phyloP scores from a whole-genome alignment of 2,329 filamentous ascomycete genomes.

The Exophiala sp. region DNA sequence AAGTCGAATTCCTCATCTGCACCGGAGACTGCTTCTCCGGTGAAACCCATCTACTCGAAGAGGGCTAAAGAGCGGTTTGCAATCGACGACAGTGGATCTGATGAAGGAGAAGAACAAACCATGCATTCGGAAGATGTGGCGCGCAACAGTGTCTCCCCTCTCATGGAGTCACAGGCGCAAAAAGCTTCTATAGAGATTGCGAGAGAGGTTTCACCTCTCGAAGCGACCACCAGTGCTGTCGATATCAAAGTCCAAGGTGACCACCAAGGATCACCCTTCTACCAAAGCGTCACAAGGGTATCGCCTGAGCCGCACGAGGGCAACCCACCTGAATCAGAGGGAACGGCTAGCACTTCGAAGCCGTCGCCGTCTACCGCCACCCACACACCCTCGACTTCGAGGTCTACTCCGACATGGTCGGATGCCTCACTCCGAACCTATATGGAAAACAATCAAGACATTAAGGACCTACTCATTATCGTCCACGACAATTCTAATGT shows the following conservation, averaged over 20 bases:
- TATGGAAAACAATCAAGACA: conserved; percentile 83
- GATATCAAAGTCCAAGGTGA: conserved; percentile 70
- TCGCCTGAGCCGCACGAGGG: conserved; percentile 29
- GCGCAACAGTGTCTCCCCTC: conserved; percentile 18
- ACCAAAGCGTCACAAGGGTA: conserved; percentile 31
- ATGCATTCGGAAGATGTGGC: conserved; percentile 13
- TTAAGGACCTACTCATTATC: conserved; percentile 83
- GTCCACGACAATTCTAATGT: conserved; percentile 90
- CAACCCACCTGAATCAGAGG: conserved; percentile 34
- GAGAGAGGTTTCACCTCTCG: conserved; percentile 60
- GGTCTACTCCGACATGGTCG: conserved; percentile 69
- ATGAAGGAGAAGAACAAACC: conserved; percentile 20
- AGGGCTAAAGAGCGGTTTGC: conserved; percentile 27
- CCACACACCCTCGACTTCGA: conserved; percentile 54
- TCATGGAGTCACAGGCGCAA: conserved; percentile 24
- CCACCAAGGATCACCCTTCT: conserved; percentile 42
- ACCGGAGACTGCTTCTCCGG: conserved; percentile 12
- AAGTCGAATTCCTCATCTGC: conserved; percentile 18
- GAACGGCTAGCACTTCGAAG: conserved; percentile 31
- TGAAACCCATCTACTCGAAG: conserved; percentile 25
- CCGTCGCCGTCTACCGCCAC: conserved; percentile 43
- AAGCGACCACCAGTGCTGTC: conserved; percentile 58
- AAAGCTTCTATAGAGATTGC: conserved; percentile 66
- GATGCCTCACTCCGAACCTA: conserved; percentile 82
- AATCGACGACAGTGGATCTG: conserved; percentile 26